Evolutionary conservation across 1,139 yeast species (phyloP), one percentile per base, ranked within the genome.

Genomic region (Candida tetrigidarum): DNA sequence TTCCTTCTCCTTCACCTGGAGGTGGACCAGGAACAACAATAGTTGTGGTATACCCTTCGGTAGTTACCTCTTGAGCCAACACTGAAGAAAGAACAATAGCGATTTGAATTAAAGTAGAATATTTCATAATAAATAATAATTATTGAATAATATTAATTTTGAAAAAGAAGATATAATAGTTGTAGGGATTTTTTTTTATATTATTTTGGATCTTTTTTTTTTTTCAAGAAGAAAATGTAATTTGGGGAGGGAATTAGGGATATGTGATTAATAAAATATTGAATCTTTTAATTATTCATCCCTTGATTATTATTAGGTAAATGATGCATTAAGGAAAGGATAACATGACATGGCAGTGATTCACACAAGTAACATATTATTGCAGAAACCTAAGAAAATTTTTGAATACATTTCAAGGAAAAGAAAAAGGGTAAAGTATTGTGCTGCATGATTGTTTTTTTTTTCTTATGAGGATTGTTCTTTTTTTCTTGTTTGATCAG

Each of bases 11-110:
- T n/a, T n/a, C n/a, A 11, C 14, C 19, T 22, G 28, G 14, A 8
- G 35, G 6, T 10, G 25, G 22, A n/a, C 32, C 23, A 18, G 41
- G 41, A 12, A 22, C 8, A 22, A 38, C 36, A 10, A 29, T 38
- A 15, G 41, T 38, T 10, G 44, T 37, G 23, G 41, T 30, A 18
- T 20, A 34, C 11, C 37, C 47, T n/a, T 33, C 37, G 15, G 38
- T 34, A 18, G 32, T 27, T 11, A 36, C 41, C 18, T 40, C 44
- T 28, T 44, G 39, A n/a, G 46, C 42, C 20, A 39, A 18, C 15
- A 43, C 34, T 19, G 43, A 8, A 8, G 43, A 34, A 16, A 36
- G 25, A 23, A 27, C 20, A 22, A 43, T 15, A 16, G 41, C 42
- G 29, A 41, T 36, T 28, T 27, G 26, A 33, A 41, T 25, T 29